Evolutionary conservation across 148 eudicot species (phyloP).

Genomic region (Cornus florida): DNA sequence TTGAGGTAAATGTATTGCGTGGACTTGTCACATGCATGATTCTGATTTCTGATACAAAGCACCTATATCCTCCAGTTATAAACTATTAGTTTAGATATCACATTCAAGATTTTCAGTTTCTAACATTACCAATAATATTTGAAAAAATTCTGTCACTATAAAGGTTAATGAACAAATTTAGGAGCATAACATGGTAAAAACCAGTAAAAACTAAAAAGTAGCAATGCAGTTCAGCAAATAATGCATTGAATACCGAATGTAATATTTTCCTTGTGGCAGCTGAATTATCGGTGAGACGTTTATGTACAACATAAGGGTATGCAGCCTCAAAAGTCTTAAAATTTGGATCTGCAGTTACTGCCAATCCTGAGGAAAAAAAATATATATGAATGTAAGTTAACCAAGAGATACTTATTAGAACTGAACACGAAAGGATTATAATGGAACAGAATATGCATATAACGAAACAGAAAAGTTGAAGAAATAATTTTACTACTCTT

Average conservation of each 20-base stretch:
- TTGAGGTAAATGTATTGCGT: background rate
- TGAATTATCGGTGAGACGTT: conserved; percentile 91
- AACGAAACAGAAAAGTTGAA: background rate
- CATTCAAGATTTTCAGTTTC: background rate
- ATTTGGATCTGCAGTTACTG: conserved; percentile 79
- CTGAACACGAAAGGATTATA: conserved; percentile 1
- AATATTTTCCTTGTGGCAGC: conserved; percentile 71
- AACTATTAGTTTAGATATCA: background rate
- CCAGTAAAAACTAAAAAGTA: background rate
- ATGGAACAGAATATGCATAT: background rate
- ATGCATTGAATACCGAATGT: conserved; percentile 53
- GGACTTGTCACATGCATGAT: background rate
- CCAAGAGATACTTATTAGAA: background rate
- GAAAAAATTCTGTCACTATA: background rate
- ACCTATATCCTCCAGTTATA: background rate
- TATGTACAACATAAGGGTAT: conserved; percentile 69
- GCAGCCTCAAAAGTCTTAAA: conserved; percentile 90
- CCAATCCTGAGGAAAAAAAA: conserved; percentile 56
- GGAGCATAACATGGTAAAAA: conserved; percentile 8
- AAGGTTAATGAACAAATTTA: background rate
- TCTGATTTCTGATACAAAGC: background rate
- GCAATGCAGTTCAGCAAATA: background rate
- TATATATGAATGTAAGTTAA: background rate
- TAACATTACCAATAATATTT: background rate
- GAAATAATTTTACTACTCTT: too few relatives aligned